Evolutionary conservation across 2,329 filamentous ascomycete species (phyloP).

Genomic region (Acrocalymma vagum): DNA sequence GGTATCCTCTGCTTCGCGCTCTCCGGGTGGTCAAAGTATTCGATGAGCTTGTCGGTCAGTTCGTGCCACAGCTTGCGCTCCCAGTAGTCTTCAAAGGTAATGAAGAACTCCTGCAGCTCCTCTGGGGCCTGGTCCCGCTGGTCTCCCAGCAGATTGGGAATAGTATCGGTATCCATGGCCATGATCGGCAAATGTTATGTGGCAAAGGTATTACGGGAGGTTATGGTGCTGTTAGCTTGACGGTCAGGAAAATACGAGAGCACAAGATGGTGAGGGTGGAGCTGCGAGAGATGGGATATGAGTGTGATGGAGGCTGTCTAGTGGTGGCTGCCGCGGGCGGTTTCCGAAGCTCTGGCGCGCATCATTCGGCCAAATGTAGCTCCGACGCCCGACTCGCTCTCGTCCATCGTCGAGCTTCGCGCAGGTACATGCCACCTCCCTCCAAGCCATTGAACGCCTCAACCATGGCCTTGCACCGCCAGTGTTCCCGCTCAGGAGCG

Average conservation of each 20-base stretch:
- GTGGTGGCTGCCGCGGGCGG: slow-evolving; percentile 22
- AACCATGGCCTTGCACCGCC: slow-evolving; percentile 50
- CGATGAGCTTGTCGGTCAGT: slow-evolving; percentile 86
- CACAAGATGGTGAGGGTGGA: slow-evolving; percentile 7
- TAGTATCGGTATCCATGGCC: slow-evolving; percentile 83
- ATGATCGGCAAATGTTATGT: slow-evolving; percentile 27
- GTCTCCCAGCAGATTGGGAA: slow-evolving; percentile 89
- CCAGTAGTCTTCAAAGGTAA: slow-evolving; percentile 96
- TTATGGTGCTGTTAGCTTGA: background rate
- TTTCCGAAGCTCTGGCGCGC: slow-evolving; percentile 9
- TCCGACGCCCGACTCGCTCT: slow-evolving; percentile 14
- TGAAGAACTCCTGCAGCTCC: slow-evolving; percentile 85
- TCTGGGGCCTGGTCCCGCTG: slow-evolving; percentile 88
- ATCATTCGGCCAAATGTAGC: slow-evolving; percentile 13
- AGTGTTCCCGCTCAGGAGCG: slow-evolving; percentile 49
- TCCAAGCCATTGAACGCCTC: slow-evolving; percentile 48
- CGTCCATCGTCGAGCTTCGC: slow-evolving; percentile 26
- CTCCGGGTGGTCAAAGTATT: slow-evolving; percentile 84
- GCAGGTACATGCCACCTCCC: slow-evolving; percentile 36
- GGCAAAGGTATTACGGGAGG: background rate
- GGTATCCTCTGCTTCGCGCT: slow-evolving; percentile 85
- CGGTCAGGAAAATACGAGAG: no score
- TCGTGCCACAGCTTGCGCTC: slow-evolving; percentile 99
- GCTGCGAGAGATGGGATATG: slow-evolving; percentile 16
- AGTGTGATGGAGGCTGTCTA: slow-evolving; percentile 24